Evolutionary conservation across 768 basidiomycete species (phyloP).

Genomic region (Chalciporus chontae): DNA sequence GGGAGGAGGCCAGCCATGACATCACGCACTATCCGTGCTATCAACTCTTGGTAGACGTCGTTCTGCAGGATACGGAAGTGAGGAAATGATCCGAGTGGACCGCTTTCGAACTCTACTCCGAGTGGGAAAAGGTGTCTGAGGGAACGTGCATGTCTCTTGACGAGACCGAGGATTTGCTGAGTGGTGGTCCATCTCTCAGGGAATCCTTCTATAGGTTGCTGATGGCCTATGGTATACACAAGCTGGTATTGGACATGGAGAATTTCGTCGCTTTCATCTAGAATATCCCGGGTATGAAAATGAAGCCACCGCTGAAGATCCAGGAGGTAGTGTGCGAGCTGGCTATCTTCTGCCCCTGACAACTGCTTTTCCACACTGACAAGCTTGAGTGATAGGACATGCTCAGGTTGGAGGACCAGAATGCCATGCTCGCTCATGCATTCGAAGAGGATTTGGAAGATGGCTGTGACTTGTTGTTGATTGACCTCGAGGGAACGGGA

Average conservation of each 20-base stretch:
- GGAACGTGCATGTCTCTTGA: background rate
- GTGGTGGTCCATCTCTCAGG: background rate
- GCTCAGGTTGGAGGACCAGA: conserved; percentile 30
- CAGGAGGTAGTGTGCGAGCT: background rate
- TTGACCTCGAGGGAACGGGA: conserved; percentile 10
- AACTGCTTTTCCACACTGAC: conserved; percentile 16
- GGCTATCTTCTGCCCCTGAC: background rate
- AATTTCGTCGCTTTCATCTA: background rate
- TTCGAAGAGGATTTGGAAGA: background rate
- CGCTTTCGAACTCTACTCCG: conserved; percentile 7
- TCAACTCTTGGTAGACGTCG: conserved; percentile 4
- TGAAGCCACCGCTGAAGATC: background rate
- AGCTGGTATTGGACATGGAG: background rate
- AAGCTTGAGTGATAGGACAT: conserved; percentile 29
- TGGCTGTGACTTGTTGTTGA: background rate
- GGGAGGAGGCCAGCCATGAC: conserved; percentile 8
- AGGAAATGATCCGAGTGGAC: conserved; percentile 6
- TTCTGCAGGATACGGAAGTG: conserved; percentile 14
- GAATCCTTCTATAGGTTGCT: background rate
- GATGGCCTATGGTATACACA: background rate
- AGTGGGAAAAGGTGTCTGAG: conserved; percentile 1
- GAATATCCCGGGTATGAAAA: background rate
- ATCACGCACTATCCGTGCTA: conserved; percentile 8
- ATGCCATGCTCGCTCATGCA: conserved; percentile 22
- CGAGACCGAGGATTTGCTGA: background rate